A percentile compares a stretch with the other conserved stretches of the same genome.
These are phyloP conservation scores for Forsythia viridissima DNA, from an alignment of 257 asterid genomes.

Conservation along the genomic window DNA sequence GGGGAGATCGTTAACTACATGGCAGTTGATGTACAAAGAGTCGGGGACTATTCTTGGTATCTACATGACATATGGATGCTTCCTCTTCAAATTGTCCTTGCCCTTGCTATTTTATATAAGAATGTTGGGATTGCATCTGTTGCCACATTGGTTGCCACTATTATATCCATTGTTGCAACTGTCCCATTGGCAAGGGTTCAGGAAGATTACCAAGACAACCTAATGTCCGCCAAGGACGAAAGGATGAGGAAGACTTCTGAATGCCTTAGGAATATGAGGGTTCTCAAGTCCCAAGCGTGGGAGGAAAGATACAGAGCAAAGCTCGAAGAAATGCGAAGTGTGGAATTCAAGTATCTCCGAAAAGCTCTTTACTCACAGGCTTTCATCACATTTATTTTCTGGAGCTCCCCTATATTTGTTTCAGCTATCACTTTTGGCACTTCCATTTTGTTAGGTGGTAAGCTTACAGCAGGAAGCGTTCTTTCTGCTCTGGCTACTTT, in stretches of 20 bases:
- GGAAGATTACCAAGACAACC: slow-evolving; percentile 67
- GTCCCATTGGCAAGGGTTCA: slow-evolving; percentile 67
- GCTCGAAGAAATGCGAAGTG: slow-evolving; percentile 72
- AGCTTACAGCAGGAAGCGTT: slow-evolving; percentile 78
- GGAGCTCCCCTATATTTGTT: slow-evolving; percentile 83
- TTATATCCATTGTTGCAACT: slow-evolving; percentile 63
- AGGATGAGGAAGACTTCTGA: slow-evolving; percentile 80
- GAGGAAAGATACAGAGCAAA: slow-evolving; percentile 64
- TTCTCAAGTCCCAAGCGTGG: slow-evolving; percentile 80
- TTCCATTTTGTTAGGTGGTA: slow-evolving; percentile 65
- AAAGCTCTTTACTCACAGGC: slow-evolving; percentile 77
- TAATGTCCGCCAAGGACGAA: slow-evolving; percentile 79
- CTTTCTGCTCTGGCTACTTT: slow-evolving; percentile 80
- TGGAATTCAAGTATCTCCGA: slow-evolving; percentile 66
- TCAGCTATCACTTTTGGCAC: slow-evolving; percentile 73
- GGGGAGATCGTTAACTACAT: slow-evolving; percentile 75
- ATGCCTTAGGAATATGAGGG: slow-evolving; percentile 74
- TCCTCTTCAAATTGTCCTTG: slow-evolving; percentile 68
- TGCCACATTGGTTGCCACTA: slow-evolving; percentile 68
- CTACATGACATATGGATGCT: slow-evolving; percentile 81
- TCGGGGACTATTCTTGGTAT: slow-evolving; percentile 81
- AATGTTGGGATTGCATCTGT: slow-evolving; percentile 73
- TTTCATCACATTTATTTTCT: slow-evolving; percentile 67
- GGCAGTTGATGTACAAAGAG: slow-evolving; percentile 86
- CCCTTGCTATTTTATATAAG: slow-evolving; percentile 69